phyloP scores from a whole-genome alignment of 805 yeast species.

The Zygotorulaspora florentina region DNA sequence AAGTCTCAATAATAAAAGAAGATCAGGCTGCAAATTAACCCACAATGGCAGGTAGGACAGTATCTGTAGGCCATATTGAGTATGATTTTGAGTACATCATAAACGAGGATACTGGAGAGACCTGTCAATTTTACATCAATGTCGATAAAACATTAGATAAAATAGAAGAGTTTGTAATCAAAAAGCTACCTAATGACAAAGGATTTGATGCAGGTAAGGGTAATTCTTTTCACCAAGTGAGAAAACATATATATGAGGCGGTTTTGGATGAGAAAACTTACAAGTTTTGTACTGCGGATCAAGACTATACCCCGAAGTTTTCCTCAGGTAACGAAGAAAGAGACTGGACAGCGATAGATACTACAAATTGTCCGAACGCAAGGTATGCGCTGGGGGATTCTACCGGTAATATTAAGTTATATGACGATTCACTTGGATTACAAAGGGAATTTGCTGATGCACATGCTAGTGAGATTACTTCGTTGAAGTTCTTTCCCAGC shows the following conservation, averaged over 20 bases:
- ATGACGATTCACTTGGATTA: slow-evolving; percentile 12
- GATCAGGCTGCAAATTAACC: background rate
- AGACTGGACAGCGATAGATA: slow-evolving; percentile 36
- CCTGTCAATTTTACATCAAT: slow-evolving; percentile 41
- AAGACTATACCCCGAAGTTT: slow-evolving; percentile 5
- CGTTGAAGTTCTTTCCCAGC: slow-evolving; percentile 55
- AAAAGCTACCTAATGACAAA: slow-evolving; percentile 20
- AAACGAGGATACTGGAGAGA: slow-evolving; percentile 34
- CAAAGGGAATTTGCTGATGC: slow-evolving; percentile 35
- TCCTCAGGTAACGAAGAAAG: slow-evolving; percentile 3
- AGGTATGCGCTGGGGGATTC: slow-evolving; percentile 35
- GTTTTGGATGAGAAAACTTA: slow-evolving; percentile 12
- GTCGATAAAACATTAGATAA: slow-evolving; percentile 26
- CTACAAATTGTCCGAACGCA: slow-evolving; percentile 28
- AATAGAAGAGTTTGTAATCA: slow-evolving; percentile 31
- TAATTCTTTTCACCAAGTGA: slow-evolving; percentile 9
- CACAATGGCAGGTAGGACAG: slow-evolving; percentile 1
- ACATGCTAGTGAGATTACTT: slow-evolving; percentile 47
- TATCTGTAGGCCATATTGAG: slow-evolving; percentile 38
- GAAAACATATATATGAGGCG: slow-evolving; percentile 14
- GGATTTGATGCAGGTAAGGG: slow-evolving; percentile 17
- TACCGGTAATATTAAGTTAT: slow-evolving; percentile 34
- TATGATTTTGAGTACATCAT: slow-evolving; percentile 43
- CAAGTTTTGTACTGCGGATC: slow-evolving; percentile 12
- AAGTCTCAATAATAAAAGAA: background rate